Base-by-base conservation (phyloP, 2,329 filamentous ascomycete species). In the Fusarium armeniacum region DNA sequence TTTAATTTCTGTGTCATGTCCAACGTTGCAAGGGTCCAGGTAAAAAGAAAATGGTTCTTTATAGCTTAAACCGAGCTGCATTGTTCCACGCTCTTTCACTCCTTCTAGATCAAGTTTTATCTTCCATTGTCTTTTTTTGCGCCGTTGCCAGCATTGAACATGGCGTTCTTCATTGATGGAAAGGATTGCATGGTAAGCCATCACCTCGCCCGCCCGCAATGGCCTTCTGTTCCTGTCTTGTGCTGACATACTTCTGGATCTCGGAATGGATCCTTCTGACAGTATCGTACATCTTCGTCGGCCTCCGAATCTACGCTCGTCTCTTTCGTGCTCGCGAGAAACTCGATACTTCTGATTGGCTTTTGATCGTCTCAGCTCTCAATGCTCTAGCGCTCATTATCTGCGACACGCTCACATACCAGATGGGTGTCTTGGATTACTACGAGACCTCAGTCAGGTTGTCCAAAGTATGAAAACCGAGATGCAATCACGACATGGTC, bases 241-340 rank as follows among this genome's bases (percentile, higher is more conserved):
- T 56, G 5, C 59, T 72, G 18, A 72, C 51, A 13, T 5, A 1
- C 41, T 3, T 9, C 24, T 38, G 76, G 76, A 73, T 78, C 62
- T 78, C 76, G 26, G 76, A 78, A 78, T 77, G 76, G 76, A 79
- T 78, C 57, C 55, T 78, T 22, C 59, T 78, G 28, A 60, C 69
- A 8, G 56, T 63, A 1, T 60, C 76, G 4, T 76, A 76, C 41
- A 54, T 76, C 16, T 78, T 77, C 33, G 73, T 77, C 41, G 73
- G 56, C 24, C 61, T 77, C 46, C 75, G 78, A 3, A 26, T 79
- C n/a, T 79, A 79, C 24, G 72, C 78, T 2, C 78, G 77, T 13
- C 69, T 79, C 20, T 74, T 77, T 50, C 73, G 73, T 4, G 65
- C 76, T 12, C 75, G 76, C 12, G 65, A 77, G 53, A 78, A 74